Percentiles rank a stretch among this genome's conserved stretches.
Conservation (phyloP, 805 yeast species). For the Candida cerambycidarum region DNA sequence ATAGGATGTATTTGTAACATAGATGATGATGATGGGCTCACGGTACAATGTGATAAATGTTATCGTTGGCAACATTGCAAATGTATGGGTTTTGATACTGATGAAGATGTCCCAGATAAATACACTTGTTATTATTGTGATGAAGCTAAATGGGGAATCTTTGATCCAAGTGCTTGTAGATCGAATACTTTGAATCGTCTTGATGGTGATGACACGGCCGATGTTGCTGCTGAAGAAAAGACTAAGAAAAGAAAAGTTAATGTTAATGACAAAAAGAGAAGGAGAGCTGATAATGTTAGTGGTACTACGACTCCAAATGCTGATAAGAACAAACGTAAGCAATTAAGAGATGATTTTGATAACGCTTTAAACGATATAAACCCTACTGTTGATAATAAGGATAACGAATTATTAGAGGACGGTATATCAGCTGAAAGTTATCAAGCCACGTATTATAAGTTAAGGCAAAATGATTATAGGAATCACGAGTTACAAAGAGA, state of each 20-base stretch:
- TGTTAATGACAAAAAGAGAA: conserved; percentile 23
- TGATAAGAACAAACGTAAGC: conserved; percentile 12
- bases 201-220: conserved; percentile 26
- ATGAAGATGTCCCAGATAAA: conserved; percentile 69
- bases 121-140: conserved; percentile 81
- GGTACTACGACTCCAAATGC: conserved; percentile 10
- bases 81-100: conserved; percentile 77
- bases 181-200: conserved; percentile 30
- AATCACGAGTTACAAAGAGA: conserved; percentile 28
- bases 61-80: conserved; percentile 92
- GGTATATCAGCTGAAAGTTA: conserved; percentile 46
- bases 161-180: conserved; percentile 40
- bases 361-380: background rate
- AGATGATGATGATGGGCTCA: conserved; percentile 89
- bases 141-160: conserved; percentile 39
- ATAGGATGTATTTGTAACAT: conserved; percentile 89
- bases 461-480: conserved; percentile 47
- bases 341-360: conserved; percentile 15
- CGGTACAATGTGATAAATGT: conserved; percentile 92
- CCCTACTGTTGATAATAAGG: conserved; percentile 30
- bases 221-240: conserved; percentile 1
- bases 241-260: conserved; percentile 24
- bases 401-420: conserved; percentile 42
- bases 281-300: conserved; percentile 9
- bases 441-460: conserved; percentile 51